Evolutionary conservation across 1,139 yeast species (phyloP), one percentile per base, ranked within the genome.

Genomic region (Tardiomyces blankii): DNA sequence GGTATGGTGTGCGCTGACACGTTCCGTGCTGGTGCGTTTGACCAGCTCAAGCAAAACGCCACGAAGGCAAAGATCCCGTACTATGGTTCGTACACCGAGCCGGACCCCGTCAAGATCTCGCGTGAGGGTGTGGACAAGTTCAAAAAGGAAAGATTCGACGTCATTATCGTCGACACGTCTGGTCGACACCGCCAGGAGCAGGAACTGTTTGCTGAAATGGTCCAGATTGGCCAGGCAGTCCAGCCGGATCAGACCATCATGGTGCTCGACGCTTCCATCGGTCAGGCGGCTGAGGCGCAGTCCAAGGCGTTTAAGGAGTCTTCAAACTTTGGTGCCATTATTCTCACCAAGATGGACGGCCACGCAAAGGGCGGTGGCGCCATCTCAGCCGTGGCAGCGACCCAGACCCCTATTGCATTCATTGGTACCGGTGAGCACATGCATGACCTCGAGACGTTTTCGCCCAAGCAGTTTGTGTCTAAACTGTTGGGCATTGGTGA

Each of bases 361-460:
- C 97, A 91, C 61, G 98, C 98, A 39, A 91, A 85, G 67, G 98
- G 98, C 63, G 98, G 98, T 69, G 98, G 98, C 72, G 98, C 98
- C 23, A 88, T 91, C 47, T 87, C 96, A 40, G 98, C 98, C 0
- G 97, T 91, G 46, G 98, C 98, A 1, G 94, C 96, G 1, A 89
- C 98, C 13, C 75, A 84, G 48, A 91, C 97, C 0, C 98, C 98
- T n/a, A 84, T 91, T 56, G 85, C 84, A 8, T 91, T 91, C 61
- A 91, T 91, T 49, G 98, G 98, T 75, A 89, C 97, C 1, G 98
- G 98, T 61, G 98, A 91, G 65, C 98, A 91, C 62, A 84, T 89
- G 42, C 86, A 84, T 48, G 98, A 91, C 63, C 76, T 91, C 52
- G 98, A 91, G 65, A 79, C 85, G 41, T 91, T 91, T 64, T 82